These are phyloP conservation scores for Rhododendron vialii DNA, from an alignment of 148 eudicot species.

Conservation along the genomic window DNA sequence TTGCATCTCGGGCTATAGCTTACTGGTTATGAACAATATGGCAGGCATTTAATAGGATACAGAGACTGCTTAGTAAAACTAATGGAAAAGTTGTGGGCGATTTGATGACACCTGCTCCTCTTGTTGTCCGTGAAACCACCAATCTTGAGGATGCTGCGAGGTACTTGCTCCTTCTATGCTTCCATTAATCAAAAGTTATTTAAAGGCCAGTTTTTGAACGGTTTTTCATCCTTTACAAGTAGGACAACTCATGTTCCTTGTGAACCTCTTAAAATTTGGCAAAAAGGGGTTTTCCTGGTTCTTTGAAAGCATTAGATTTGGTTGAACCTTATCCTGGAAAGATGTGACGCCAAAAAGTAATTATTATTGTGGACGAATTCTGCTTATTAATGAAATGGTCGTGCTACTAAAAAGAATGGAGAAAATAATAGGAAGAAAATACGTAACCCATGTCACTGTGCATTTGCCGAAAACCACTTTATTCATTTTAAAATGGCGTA, in stretches of 20 bases:
- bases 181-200: not conserved
- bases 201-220: not conserved
- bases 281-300: not conserved
- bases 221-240: not conserved
- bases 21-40: slow-evolving; percentile 8
- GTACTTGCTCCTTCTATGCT: slow-evolving; percentile 26
- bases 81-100: slow-evolving; percentile 84
- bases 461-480: not conserved
- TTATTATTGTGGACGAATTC: not conserved
- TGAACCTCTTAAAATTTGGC: not conserved
- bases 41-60: slow-evolving; percentile 90
- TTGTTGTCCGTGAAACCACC: slow-evolving; percentile 73
- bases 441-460: not conserved
- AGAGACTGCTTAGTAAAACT: slow-evolving; percentile 74
- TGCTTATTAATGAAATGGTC: not conserved
- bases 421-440: not conserved
- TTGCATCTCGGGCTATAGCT: not conserved
- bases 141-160: slow-evolving; percentile 97
- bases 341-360: not conserved
- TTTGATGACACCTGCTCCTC: slow-evolving; percentile 84
- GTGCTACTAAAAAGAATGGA: not conserved
- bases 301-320: not conserved
- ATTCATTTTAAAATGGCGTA: not conserved
- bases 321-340: not conserved
- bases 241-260: not conserved